Evolutionary conservation across 2,329 filamentous ascomycete genomes (phyloP), one percentile per base, ranked within the genome.

Genomic region (Colletotrichum lini): DNA sequence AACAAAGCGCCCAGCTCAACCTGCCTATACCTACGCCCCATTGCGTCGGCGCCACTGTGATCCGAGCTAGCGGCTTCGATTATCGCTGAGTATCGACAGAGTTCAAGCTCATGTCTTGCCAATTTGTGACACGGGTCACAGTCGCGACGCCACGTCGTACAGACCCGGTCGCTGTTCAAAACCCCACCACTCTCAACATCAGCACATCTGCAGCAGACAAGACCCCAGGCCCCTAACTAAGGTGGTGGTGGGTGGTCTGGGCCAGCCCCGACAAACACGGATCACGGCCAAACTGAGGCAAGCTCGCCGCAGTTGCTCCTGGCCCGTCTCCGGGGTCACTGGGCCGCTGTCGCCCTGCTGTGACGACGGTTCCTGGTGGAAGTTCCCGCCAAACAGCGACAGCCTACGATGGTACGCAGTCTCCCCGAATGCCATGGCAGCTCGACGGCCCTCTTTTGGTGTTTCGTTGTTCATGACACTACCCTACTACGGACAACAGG

Each of bases 211-310:
- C 45, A 57, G 67, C 64, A 70, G 38, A 56, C 42, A 49, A 16
- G n/a, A 13, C 50, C 42, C 44, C 26, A 16, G 56, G 44, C 44
- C 64, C 53, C 44, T 21, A 67, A 38, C 35, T 35, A 35, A 9
- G 30, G 30, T 35, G 8, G 30, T 35, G 8, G 30, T 35, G 49
- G 38, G 56, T 62, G 56, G 63, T 44, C 64, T 67, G 64, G 64
- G 67, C 57, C 35, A 62, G 64, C 64, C 54, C 44, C 49, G 65
- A 40, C 44, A 70, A 57, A 70, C 64, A 70, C 67, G 50, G 57
- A 62, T 67, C 67, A 26, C 50, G 67, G 54, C 63, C 62, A 67
- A 60, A 60, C 47, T 56, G 67, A 70, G 35, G 42, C 67, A 56
- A 49, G 45, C 50, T 26, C 49, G 67, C 57, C 59, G 67, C 52